Conservation (phyloP, 2,329 filamentous ascomycete genomes). For the Gyromitra esculenta region DNA sequence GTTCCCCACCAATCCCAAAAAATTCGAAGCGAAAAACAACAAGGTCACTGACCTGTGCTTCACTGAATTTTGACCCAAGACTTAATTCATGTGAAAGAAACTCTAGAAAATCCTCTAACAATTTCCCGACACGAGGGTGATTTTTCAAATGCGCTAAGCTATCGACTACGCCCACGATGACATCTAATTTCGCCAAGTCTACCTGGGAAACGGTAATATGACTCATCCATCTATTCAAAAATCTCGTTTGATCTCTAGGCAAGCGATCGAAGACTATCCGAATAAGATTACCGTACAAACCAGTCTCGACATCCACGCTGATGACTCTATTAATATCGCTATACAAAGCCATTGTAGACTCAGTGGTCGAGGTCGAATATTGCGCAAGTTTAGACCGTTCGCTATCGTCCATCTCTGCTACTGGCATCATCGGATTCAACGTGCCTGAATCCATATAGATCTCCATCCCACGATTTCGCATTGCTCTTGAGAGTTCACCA, state of each 20-base stretch:
- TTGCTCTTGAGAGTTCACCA: constrained; percentile 92
- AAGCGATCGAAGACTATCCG: constrained; percentile 64
- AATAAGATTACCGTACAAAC: constrained; percentile 57
- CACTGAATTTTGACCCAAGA: constrained; percentile 57
- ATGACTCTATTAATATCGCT: constrained; percentile 60
- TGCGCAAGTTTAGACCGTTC: constrained; percentile 36
- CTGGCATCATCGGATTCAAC: not conserved
- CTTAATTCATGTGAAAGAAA: constrained; percentile 16
- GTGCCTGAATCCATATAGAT: constrained; percentile 73
- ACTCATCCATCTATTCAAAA: constrained; percentile 48
- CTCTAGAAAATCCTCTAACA: constrained; percentile 35
- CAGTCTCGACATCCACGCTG: constrained; percentile 57
- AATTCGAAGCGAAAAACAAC: constrained; percentile 39
- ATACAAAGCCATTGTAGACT: constrained; percentile 59
- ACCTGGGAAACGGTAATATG: constrained; percentile 23
- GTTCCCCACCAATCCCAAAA: constrained; percentile 11
- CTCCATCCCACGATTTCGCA: constrained; percentile 94
- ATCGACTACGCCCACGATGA: constrained; percentile 35
- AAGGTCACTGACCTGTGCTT: constrained; percentile 63
- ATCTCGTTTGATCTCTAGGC: constrained; percentile 58
- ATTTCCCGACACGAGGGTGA: constrained; percentile 33
- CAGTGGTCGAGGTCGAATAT: constrained; percentile 43
- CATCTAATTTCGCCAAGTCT: constrained; percentile 14
- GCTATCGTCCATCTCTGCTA: constrained; percentile 46
- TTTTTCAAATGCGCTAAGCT: constrained; percentile 34